A percentile compares a stretch with the other conserved stretches of the same genome.
Conservation (phyloP, 305 asterid species). For the Fraxinus greggii region DNA sequence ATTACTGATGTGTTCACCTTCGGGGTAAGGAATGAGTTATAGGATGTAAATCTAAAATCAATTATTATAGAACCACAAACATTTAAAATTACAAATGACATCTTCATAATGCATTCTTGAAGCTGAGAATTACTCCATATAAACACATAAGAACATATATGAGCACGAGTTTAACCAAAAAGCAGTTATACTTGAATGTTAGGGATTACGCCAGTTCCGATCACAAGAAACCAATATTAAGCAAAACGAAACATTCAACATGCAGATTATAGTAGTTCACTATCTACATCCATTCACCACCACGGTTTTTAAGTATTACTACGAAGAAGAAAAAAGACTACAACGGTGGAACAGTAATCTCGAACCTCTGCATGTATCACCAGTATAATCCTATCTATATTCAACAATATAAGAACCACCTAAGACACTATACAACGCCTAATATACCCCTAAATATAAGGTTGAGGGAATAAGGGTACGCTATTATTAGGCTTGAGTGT, state of each 20-base stretch:
- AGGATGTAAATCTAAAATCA: background rate
- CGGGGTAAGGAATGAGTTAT: too few relatives aligned
- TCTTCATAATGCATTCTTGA: background rate
- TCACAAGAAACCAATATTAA: background rate
- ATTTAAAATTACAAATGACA: background rate
- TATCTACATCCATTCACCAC: background rate
- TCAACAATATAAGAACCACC: background rate
- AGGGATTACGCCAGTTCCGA: background rate
- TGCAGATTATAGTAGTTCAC: background rate
- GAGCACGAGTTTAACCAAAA: background rate
- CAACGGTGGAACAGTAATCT: background rate
- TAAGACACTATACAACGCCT: background rate
- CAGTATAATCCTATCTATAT: background rate
- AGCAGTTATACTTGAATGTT: background rate
- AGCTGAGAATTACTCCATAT: background rate
- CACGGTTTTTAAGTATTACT: background rate
- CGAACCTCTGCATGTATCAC: background rate
- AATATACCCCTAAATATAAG: background rate
- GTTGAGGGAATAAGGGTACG: background rate
- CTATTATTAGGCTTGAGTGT: background rate
- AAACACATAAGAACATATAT: background rate
- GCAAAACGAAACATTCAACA: background rate
- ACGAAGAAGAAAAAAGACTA: background rate
- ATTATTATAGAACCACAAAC: background rate
- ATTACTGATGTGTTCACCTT: too few relatives aligned